Conservation (phyloP, 257 asterid genomes). For the Scutellaria galericulata region DNA sequence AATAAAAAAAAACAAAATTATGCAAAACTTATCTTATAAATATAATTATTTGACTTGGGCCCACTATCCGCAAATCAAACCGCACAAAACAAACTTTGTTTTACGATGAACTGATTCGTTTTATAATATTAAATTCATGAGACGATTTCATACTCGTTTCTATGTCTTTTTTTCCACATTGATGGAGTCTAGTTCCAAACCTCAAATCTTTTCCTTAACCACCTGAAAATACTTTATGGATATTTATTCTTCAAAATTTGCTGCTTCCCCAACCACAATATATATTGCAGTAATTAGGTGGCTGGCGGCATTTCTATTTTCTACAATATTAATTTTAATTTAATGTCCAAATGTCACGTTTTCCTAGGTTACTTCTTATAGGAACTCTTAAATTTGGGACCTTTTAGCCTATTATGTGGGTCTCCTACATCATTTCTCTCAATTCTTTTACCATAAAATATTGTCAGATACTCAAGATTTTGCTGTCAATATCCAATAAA, state of each 20-base stretch:
- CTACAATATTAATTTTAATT: background rate
- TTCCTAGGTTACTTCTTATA: conserved; percentile 19
- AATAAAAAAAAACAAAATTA: too few species aligned
- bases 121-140: too few species aligned
- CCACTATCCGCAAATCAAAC: too few species aligned
- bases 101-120: too few species aligned
- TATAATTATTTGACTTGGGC: too few species aligned
- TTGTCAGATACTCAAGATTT: background rate
- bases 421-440: background rate
- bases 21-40: too few species aligned
- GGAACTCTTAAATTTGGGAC: background rate
- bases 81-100: too few species aligned
- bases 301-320: conserved; percentile 22
- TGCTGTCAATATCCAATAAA: background rate
- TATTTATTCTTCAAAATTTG: background rate
- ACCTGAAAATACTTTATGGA: conserved; percentile 29
- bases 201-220: conserved; percentile 38
- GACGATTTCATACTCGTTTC: too few species aligned
- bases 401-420: too few species aligned
- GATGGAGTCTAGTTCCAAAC: conserved; percentile 38
- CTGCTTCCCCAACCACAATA: conserved; percentile 17
- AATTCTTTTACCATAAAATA: background rate
- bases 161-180: conserved; percentile 27
- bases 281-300: conserved; percentile 1
- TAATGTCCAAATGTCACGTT: conserved; percentile 32